Evolutionary conservation across 352 stramenopile species (phyloP).

Genomic region (Globisporangium lucens): DNA sequence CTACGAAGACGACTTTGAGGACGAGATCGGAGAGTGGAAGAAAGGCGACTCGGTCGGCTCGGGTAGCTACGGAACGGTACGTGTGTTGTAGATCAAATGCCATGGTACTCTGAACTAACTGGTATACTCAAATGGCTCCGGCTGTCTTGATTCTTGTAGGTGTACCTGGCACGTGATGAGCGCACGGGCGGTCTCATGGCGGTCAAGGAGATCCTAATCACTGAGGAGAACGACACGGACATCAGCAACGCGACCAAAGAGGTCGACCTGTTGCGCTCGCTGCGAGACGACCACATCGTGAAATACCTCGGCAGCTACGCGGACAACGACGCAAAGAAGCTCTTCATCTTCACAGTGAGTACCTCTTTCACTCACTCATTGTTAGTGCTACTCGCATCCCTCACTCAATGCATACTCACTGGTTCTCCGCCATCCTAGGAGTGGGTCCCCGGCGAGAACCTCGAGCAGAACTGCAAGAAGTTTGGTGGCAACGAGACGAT

Average conservation of each 20-base stretch:
- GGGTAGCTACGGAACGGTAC: conserved; percentile 63
- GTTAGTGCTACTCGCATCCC: background rate
- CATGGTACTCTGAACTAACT: background rate
- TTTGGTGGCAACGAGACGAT: conserved; percentile 77
- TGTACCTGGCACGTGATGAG: conserved; percentile 91
- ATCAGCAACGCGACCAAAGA: conserved; percentile 54
- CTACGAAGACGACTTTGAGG: conserved; percentile 42
- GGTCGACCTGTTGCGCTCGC: conserved; percentile 83
- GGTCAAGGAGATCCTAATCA: conserved; percentile 61
- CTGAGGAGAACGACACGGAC: conserved; percentile 36
- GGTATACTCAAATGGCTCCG: background rate
- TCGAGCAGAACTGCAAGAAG: conserved; percentile 77
- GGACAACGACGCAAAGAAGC: conserved; percentile 47
- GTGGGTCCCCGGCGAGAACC: conserved; percentile 84
- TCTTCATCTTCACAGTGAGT: conserved; percentile 86
- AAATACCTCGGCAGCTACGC: conserved; percentile 89
- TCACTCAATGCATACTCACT: background rate
- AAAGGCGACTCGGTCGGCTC: conserved; percentile 54
- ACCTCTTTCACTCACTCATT: background rate
- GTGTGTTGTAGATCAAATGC: background rate
- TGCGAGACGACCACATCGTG: conserved; percentile 92
- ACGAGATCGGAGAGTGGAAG: conserved; percentile 57
- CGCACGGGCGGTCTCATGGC: conserved; percentile 85
- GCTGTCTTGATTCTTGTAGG: conserved; percentile 20
- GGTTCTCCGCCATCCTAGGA: conserved; percentile 29